Base-by-base conservation (phyloP, 371 early-diverging fungal genomes). In the Thermomucor indicae-seudaticae region DNA sequence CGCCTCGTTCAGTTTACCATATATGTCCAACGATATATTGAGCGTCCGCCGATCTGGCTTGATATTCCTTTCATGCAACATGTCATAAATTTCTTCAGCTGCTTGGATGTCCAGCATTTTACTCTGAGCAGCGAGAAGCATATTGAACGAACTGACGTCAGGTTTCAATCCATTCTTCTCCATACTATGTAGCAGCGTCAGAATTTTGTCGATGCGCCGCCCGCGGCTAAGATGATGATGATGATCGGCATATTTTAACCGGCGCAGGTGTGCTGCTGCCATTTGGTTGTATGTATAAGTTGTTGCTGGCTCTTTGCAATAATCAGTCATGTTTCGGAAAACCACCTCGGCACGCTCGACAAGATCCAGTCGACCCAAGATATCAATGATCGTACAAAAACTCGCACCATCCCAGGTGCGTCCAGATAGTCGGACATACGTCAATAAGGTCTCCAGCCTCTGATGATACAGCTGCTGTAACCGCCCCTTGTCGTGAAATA, bases 11-110 rank as follows among this genome's bases (percentile, higher is more conserved):
- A 43, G 19, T 16, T 55, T 56, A 4, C 70, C 70, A 28, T 51
- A 43, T 0, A 67, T 45, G 19, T 67, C 63, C 25, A 69, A 46
- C 3, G 63, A 43, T 30, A 64, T 62, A 31, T 73, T 73, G 27
- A 60, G 52, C 4, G 73, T 73, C 17, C 67, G 64, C 12, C 60
- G 49, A n/a, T 53, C 53, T 12, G 53, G 50, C 6, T 25, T 43
- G 14, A 55, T 20, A 17, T 38, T 42, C 19, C 43, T 27, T 11
- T 47, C 31, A 14, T 43, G 29, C 60, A 60, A 55, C 20, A 34
- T 23, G 3, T 51, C 17, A 27, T 47, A 51, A 2, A 43, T 39
- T 6, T 34, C 45, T 28, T 62, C 65, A n/a, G 59, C 56, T 0
- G 43, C 60, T 29, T 41, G 31, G 2, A 62, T 14, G 10, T 55